Percentiles rank a stretch among this genome's conserved stretches.
phyloP scores from a whole-genome alignment of 768 basidiomycete genomes.

The Macrolepiota dolichaula region DNA sequence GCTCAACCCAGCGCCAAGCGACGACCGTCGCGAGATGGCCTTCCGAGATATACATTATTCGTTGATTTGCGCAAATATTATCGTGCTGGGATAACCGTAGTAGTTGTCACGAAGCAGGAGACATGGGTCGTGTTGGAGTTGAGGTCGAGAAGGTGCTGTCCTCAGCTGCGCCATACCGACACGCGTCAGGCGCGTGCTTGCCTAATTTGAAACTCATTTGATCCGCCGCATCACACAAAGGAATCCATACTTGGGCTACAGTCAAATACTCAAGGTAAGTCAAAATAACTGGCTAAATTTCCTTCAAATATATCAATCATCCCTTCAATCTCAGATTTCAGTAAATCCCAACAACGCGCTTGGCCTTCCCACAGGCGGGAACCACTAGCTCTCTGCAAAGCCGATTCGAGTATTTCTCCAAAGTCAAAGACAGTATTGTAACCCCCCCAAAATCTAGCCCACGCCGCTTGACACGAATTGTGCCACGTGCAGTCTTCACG shows the following conservation, averaged over 20 bases:
- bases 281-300: neutral
- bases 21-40: neutral
- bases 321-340: neutral
- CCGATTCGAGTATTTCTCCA: neutral
- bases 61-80: neutral
- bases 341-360: neutral
- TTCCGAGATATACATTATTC: conserved; percentile 3
- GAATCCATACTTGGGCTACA: too few relatives aligned
- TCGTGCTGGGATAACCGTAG: neutral
- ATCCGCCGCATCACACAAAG: conserved; percentile 7
- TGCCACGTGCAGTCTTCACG: neutral
- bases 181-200: conserved; percentile 7
- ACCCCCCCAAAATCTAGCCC: neutral
- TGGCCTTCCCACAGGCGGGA: neutral
- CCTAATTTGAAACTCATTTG: neutral
- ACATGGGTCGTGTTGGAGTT: conserved; percentile 6
- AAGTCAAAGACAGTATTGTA: neutral
- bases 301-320: neutral
- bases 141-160: neutral
- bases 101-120: neutral
- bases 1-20: neutral
- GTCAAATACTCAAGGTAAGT: neutral
- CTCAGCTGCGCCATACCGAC: neutral
- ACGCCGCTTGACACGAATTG: neutral
- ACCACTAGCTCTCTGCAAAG: neutral